phyloP scores from a whole-genome alignment of 805 yeast genomes.

The Pichia ethanolica region DNA sequence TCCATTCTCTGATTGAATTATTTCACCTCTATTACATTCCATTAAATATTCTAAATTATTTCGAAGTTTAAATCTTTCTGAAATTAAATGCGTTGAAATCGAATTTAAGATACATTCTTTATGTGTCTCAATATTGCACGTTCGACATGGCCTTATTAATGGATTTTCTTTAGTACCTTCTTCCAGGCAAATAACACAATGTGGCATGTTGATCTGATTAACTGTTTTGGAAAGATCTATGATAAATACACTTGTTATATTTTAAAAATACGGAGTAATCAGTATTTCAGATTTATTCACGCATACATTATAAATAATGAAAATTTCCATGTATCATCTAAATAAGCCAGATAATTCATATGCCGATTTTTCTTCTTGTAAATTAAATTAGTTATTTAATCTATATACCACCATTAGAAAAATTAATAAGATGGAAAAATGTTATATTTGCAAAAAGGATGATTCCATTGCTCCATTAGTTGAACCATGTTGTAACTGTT shows the following conservation, averaged over 20 bases:
- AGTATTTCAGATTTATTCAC: too few species aligned
- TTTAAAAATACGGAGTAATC: too few species aligned
- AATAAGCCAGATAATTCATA: too few species aligned
- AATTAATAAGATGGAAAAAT: too few species aligned
- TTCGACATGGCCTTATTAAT: constrained; percentile 1
- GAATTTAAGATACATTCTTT: constrained; percentile 2
- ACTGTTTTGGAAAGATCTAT: neutral
- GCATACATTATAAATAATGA: too few species aligned
- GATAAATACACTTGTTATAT: neutral
- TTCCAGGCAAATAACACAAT: constrained; percentile 5
- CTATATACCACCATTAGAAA: too few species aligned
- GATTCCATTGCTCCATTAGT: neutral
- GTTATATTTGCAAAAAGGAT: too few species aligned
- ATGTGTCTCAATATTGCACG: constrained; percentile 2
- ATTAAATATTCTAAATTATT: neutral
- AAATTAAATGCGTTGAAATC: constrained; percentile 2
- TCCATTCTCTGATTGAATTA: neutral
- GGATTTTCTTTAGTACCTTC: neutral
- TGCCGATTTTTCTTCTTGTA: too few species aligned
- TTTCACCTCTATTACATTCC: too few species aligned
- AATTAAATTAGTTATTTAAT: too few species aligned
- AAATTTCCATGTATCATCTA: neutral
- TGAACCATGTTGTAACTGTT: neutral
- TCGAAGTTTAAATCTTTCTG: neutral
- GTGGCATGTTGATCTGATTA: neutral